Percentiles rank a stretch among this genome's conserved stretches.
Conservation (phyloP, 2,329 filamentous ascomycete species). For the Nemania diffusa region DNA sequence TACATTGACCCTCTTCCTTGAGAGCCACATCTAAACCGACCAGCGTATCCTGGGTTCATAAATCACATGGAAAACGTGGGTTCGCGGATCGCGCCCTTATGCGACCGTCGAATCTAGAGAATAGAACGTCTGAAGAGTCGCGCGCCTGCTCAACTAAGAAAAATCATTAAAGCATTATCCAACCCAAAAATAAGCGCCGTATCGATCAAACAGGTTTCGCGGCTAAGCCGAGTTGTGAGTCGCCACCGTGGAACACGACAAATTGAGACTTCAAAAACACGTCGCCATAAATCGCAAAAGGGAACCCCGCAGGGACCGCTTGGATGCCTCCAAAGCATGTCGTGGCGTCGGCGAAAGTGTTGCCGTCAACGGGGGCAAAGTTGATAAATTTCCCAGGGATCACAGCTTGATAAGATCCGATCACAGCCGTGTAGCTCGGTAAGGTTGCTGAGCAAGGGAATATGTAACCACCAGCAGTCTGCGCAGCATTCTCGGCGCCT, state of each 20-base stretch:
- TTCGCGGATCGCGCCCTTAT: neutral
- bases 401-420: constrained; percentile 43
- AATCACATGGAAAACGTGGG: constrained; percentile 1
- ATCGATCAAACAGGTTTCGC: constrained; percentile 45
- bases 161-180: constrained; percentile 7
- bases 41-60: constrained; percentile 21
- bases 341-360: constrained; percentile 61
- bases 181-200: neutral
- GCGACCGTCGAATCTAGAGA: neutral
- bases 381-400: constrained; percentile 54
- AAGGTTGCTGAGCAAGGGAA: constrained; percentile 65
- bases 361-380: constrained; percentile 59
- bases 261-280: constrained; percentile 77
- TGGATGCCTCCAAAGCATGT: constrained; percentile 76
- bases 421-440: constrained; percentile 51
- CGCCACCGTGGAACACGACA: constrained; percentile 68
- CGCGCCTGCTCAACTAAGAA: neutral
- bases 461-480: constrained; percentile 63
- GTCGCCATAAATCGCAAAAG: constrained; percentile 74
- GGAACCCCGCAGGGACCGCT: constrained; percentile 61
- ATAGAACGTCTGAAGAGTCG: neutral
- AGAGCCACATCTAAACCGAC: neutral
- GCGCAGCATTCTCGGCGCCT: constrained; percentile 57
- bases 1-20: neutral
- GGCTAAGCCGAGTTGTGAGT: constrained; percentile 60